Evolutionary conservation across 73 alveolate genomes (phyloP).

Genomic region (Breviolum minutum): DNA sequence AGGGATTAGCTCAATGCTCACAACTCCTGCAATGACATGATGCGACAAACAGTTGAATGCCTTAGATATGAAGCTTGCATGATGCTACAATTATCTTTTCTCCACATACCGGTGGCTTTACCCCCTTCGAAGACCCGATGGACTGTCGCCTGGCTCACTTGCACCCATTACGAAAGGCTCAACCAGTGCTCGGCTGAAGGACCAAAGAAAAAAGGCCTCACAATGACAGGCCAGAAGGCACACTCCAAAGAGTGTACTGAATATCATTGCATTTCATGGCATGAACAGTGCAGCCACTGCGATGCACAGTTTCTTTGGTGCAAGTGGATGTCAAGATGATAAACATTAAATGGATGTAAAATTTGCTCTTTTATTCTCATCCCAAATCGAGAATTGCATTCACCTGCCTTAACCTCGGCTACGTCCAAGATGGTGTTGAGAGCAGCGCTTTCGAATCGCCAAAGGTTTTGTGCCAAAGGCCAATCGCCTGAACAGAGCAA

Average conservation of each 20-base stretch:
- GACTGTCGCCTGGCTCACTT: constrained; percentile 32
- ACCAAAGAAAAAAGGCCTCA: constrained; percentile 77
- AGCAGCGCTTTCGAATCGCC: constrained; percentile 60
- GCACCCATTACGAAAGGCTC: constrained; percentile 76
- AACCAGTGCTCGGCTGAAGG: constrained; percentile 30
- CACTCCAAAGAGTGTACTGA: no score
- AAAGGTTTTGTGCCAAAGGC: constrained; percentile 57
- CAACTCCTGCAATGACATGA: constrained; percentile 9
- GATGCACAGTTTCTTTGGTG: no score
- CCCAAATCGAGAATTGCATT: not conserved
- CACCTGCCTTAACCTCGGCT: constrained; percentile 22
- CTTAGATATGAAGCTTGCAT: not conserved
- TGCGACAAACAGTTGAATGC: not conserved
- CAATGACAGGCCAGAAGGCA: no score
- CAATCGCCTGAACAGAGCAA: constrained; percentile 1
- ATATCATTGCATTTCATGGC: no score
- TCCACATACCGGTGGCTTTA: no score
- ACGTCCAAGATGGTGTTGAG: not conserved
- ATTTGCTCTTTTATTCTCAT: not conserved
- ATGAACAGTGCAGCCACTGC: no score
- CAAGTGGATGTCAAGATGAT: no score
- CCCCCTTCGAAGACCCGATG: no score
- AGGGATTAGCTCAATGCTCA: constrained; percentile 61
- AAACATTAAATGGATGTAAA: no score
- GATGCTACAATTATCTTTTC: not conserved